Evolutionary conservation across 192 early-diverging fungal species (phyloP), one percentile per base, ranked within the genome.

Genomic region (Lobosporangium transversale): DNA sequence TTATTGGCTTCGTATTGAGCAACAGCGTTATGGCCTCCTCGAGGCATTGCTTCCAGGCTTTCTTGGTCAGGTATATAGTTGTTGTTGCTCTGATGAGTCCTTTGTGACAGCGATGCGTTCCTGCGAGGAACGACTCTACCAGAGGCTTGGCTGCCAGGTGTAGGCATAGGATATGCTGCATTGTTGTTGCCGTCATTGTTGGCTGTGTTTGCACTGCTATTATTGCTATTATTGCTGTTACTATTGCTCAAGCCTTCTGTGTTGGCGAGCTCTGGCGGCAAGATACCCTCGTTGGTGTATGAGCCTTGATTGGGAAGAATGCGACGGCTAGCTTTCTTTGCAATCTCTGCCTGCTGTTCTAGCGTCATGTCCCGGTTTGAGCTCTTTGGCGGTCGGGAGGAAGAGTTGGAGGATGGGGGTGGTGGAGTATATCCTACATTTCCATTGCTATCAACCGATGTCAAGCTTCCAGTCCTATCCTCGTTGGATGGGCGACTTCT

Each of bases 281-380:
- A 21, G 37, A 57, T 23, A 20, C 73, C 73, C 21, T 76, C 73
- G 24, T 62, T 67, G 58, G 64, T 76, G 35, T 76, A 76, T 31
- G 26, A 49, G 12, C 64, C 73, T 32, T 76, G 73, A 59, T 76
- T 76, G 20, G 73, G 73, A 15, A 76, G 53, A 59, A 76, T 76
- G 4, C 73, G 58, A 23, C 73, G 73, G 21, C 73, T 76, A 3
- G 73, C 73, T 44, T 76, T 76, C 37, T 56, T 47, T 12, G 73
- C 73, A 23, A 76, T 53, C 26, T 76, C 73, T 14, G 64, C 73
- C 31, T 76, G 73, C 35, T 76, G 73, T 26, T 76, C 73, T 33
- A 65, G 58, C 20, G 59, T 62, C 36, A 76, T 20, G 11, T 76
- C 63, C 1, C 57, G 56, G 30, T 53, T 51, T 5, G 43, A 47